These are phyloP conservation scores for Reticulomyxa filosa DNA, from an alignment of 78 protist genomes.

Conservation along the genomic window DNA sequence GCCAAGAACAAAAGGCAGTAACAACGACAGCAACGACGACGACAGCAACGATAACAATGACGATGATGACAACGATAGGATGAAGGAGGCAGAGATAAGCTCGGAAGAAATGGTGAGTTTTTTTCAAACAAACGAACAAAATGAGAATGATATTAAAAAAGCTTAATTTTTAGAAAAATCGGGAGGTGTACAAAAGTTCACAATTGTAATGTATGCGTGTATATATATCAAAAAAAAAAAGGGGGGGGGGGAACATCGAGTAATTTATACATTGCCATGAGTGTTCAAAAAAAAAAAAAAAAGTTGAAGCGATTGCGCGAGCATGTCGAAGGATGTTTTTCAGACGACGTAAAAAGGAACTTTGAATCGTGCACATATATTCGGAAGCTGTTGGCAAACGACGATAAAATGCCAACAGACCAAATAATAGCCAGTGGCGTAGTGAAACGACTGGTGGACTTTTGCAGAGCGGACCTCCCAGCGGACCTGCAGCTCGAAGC, in stretches of 20 bases:
- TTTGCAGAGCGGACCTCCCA: conserved; percentile 21
- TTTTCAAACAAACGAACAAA: too few species aligned
- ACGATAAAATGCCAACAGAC: conserved; percentile 70
- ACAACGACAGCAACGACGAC: too few species aligned
- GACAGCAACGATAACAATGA: neutral
- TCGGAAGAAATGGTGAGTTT: too few species aligned
- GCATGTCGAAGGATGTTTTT: neutral
- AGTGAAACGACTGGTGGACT: conserved; percentile 63
- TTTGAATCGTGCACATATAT: conserved; percentile 20
- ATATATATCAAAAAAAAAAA: neutral
- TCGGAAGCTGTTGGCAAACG: conserved; percentile 65
- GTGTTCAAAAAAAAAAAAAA: too few species aligned
- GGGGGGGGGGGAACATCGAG: neutral
- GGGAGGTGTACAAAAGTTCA: too few species aligned
- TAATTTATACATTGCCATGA: too few species aligned
- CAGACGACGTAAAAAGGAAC: conserved; percentile 5
- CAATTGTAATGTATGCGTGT: too few species aligned
- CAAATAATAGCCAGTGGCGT: conserved; percentile 56
- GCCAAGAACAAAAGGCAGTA: neutral
- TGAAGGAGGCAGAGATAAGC: neutral
- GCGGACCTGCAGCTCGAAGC: conserved; percentile 53
- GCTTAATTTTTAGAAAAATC: too few species aligned
- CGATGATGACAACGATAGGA: neutral
- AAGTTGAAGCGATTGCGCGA: too few species aligned
- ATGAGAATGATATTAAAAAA: too few species aligned